A percentile compares a stretch with the other conserved stretches of the same genome.
phyloP scores from a whole-genome alignment of 2,329 filamentous ascomycete genomes.

The Leptoxyphium fumago region DNA sequence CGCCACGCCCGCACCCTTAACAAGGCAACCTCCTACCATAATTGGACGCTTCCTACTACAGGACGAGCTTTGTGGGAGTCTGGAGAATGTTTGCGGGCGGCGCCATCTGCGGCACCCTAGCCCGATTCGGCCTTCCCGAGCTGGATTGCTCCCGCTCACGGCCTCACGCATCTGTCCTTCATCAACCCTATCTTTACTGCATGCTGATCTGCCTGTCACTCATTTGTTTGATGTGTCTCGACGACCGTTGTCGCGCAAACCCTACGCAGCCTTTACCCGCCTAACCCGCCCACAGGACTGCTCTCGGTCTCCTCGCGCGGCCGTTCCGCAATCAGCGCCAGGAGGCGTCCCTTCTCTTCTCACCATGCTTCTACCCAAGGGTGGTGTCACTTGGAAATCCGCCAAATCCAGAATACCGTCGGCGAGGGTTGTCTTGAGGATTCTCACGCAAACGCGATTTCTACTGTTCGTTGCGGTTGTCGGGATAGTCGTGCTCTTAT shows the following conservation, averaged over 20 bases:
- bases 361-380: slow-evolving; percentile 77
- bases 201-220: not conserved
- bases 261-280: not conserved
- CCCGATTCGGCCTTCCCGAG: not conserved
- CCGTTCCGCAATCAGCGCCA: not conserved
- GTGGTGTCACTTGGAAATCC: slow-evolving; percentile 84
- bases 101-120: not conserved
- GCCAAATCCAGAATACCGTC: slow-evolving; percentile 67
- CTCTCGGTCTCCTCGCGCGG: too few relatives aligned
- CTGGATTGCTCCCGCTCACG: not conserved
- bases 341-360: not conserved
- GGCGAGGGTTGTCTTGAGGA: slow-evolving; percentile 45
- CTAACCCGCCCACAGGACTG: too few relatives aligned
- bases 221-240: not conserved
- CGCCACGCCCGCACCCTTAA: too few relatives aligned
- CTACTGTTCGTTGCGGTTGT: slow-evolving; percentile 57
- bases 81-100: not conserved
- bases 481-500: slow-evolving; percentile 65
- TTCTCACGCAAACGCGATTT: slow-evolving; percentile 64
- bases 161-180: not conserved
- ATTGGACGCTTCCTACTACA: too few relatives aligned
- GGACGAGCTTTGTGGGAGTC: too few relatives aligned
- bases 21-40: too few relatives aligned
- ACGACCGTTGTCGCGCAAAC: not conserved
- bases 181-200: too few relatives aligned